Conservation (phyloP, 768 basidiomycete genomes). For the Collybiopsis luxurians region DNA sequence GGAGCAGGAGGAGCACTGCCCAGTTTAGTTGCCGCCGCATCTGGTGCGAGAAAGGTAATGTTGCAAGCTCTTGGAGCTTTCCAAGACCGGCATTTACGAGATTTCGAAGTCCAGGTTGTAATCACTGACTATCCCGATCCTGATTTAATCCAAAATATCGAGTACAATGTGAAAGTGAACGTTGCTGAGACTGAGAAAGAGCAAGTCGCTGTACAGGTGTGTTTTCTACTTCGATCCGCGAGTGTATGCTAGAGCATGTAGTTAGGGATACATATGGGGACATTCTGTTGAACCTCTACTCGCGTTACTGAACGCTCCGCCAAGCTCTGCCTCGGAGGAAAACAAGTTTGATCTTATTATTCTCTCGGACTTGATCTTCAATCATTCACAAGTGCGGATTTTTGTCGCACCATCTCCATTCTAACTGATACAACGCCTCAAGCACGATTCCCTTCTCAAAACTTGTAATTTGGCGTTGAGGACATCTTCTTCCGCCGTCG, state of each 20-base stretch:
- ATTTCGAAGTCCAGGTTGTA: slow-evolving; percentile 53
- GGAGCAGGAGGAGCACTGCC: slow-evolving; percentile 95
- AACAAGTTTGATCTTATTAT: slow-evolving; percentile 74
- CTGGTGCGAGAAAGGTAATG: slow-evolving; percentile 67
- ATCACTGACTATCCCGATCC: slow-evolving; percentile 93
- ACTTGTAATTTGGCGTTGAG: slow-evolving; percentile 58
- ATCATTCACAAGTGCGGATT: slow-evolving; percentile 79
- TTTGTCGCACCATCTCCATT: neutral
- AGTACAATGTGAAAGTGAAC: slow-evolving; percentile 65
- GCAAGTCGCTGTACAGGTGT: slow-evolving; percentile 26
- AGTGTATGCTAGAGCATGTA: no score
- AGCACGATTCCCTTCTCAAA: slow-evolving; percentile 81
- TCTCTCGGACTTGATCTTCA: slow-evolving; percentile 92
- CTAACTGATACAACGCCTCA: neutral
- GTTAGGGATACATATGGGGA: slow-evolving; percentile 87
- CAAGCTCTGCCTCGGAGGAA: slow-evolving; percentile 5
- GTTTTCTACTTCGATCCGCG: neutral
- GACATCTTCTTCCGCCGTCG: slow-evolving; percentile 9
- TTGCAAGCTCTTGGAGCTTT: neutral
- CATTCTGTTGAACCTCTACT: slow-evolving; percentile 47
- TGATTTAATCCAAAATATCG: slow-evolving; percentile 71
- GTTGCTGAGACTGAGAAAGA: slow-evolving; percentile 17
- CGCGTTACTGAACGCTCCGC: slow-evolving; percentile 16
- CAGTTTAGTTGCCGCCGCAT: slow-evolving; percentile 67
- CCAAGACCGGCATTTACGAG: neutral